Evolutionary conservation across 345 rosid genomes (phyloP), one percentile per base, ranked within the genome.

Genomic region (Eucalyptus regnans): DNA sequence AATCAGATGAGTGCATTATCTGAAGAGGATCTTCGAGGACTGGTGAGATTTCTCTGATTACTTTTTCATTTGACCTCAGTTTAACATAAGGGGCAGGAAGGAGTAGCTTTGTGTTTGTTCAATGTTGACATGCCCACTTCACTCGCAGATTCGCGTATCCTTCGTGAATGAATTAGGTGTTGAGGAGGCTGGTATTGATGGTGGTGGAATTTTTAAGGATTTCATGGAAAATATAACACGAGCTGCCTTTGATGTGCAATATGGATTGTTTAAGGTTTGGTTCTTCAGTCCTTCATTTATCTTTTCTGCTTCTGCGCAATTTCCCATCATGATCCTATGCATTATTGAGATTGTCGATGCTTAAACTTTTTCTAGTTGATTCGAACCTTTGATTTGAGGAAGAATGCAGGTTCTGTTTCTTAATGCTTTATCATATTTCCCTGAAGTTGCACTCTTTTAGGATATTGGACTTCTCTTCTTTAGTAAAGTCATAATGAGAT

Each of bases 151-250:
- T 91, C 99, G 99, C 18, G 99, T 98, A 87, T 89, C 97, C 90
- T 98, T 96, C 87, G 96, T 98, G 88, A 98, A 98, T 90, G 99
- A 98, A 93, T 95, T 96, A 90, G 99, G 99, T 91, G 99, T 96
- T 86, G 99, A 98, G 94, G 99, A 98, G 93, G 99, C 99, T 94
- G 99, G 99, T 86, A 97, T 98, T 89, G 99, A 98, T 93, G 99
- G 99, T 87, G 99, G 99, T 90, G 99, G 99, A 86, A 98, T 98
- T 92, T 98, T 98, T 93, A 98, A 98, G 94, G 99, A 98, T 94
- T 98, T 98, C 90, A 97, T 98, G 99, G 99, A 98, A 91, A 98
- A 98, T 90, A 98, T 98, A 87, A 95, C 98, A 80, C 96, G 96
- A 88, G 99, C 99, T 60, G 99, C 99, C 81, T 98, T 98, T 88